Evolutionary conservation across 441 rosid species (phyloP).

Genomic region (Pelargonium exstipulatum): DNA sequence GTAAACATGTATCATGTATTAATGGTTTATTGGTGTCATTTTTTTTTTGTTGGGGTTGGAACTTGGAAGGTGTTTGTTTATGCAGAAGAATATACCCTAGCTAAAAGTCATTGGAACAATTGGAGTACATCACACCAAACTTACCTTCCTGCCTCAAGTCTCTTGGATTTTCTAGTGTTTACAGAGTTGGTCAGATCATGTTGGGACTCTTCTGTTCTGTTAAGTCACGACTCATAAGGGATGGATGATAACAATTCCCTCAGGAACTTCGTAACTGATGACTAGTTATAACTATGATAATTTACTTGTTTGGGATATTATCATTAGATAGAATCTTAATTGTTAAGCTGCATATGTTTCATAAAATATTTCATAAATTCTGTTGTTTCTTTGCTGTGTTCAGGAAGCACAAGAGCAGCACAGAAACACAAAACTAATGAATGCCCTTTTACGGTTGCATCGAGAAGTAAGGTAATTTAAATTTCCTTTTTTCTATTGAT

Average conservation of each 20-base stretch:
- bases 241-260: neutral
- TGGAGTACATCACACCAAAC: neutral
- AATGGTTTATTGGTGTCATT: neutral
- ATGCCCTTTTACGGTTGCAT: slow-evolving; percentile 81
- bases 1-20: too few relatives aligned
- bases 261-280: neutral
- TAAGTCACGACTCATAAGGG: too few relatives aligned
- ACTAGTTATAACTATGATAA: neutral
- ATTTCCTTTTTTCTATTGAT: slow-evolving; percentile 16
- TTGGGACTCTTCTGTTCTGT: neutral
- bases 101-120: neutral
- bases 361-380: slow-evolving; percentile 11
- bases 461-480: slow-evolving; percentile 82
- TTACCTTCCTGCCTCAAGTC: neutral
- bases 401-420: slow-evolving; percentile 91
- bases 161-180: neutral
- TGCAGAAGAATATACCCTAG: neutral
- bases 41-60: neutral
- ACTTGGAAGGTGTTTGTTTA: neutral
- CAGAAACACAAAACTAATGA: slow-evolving; percentile 84
- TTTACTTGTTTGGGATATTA: slow-evolving; percentile 1
- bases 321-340: neutral
- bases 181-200: neutral
- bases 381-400: slow-evolving; percentile 22
- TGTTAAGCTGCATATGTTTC: neutral